Percentiles rank a stretch among this genome's conserved stretches.
phyloP scores from a whole-genome alignment of 2,329 filamentous ascomycete species.

The Ophiostoma sp. region DNA sequence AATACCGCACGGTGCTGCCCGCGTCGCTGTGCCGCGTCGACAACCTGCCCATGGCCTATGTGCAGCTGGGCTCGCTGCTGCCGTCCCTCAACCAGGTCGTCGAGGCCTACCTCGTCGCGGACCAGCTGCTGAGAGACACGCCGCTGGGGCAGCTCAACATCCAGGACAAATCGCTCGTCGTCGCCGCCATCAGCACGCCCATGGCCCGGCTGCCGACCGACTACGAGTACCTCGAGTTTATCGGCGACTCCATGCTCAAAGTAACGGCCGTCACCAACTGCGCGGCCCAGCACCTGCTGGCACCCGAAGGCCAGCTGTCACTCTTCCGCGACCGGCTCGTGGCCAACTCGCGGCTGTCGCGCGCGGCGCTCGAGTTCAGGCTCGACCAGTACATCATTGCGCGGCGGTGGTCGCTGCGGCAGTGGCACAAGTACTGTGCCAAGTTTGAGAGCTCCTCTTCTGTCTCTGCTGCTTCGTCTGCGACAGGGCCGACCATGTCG shows the following conservation, averaged over 20 bases:
- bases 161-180: slow-evolving; percentile 49
- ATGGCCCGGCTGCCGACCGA: slow-evolving; percentile 55
- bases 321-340: slow-evolving; percentile 63
- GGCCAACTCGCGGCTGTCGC: slow-evolving; percentile 66
- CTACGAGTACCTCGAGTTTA: slow-evolving; percentile 80
- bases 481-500: slow-evolving; percentile 45
- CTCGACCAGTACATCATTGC: slow-evolving; percentile 70
- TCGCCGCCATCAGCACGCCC: slow-evolving; percentile 65
- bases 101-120: slow-evolving; percentile 59
- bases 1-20: slow-evolving; percentile 38
- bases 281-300: slow-evolving; percentile 51
- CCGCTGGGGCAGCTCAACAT: slow-evolving; percentile 52
- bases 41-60: slow-evolving; percentile 40
- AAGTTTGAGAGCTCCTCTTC: neutral
- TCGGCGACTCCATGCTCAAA: slow-evolving; percentile 82
- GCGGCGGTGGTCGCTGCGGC: slow-evolving; percentile 59
- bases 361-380: slow-evolving; percentile 56
- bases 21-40: slow-evolving; percentile 47
- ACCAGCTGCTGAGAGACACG: slow-evolving; percentile 49
- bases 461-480: neutral
- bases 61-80: slow-evolving; percentile 56
- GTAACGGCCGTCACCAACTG: slow-evolving; percentile 64
- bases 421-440: slow-evolving; percentile 65
- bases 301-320: slow-evolving; percentile 73
- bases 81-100: slow-evolving; percentile 69